A percentile compares a stretch with the other conserved stretches of the same genome.
phyloP scores from a whole-genome alignment of 495 filamentous ascomycete genomes.

The Tirmania nivea region DNA sequence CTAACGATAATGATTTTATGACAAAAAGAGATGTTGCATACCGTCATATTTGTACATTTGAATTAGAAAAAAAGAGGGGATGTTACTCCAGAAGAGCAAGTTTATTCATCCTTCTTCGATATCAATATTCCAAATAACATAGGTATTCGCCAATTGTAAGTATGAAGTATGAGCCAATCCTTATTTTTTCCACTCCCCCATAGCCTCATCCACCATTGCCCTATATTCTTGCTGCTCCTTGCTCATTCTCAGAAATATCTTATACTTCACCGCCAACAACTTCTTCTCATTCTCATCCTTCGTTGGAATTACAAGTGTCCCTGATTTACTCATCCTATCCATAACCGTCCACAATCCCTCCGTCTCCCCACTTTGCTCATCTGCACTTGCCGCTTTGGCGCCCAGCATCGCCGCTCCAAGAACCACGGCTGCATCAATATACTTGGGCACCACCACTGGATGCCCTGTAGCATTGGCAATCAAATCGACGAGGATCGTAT shows the following conservation, averaged over 20 bases:
- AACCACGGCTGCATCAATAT: slow-evolving; percentile 87
- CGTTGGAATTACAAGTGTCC: slow-evolving; percentile 55
- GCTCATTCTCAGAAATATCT: slow-evolving; percentile 58
- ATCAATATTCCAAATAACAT: too few species aligned
- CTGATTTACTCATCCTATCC: slow-evolving; percentile 89
- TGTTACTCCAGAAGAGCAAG: too few species aligned
- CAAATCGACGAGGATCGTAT: slow-evolving; percentile 69
- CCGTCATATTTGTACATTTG: too few species aligned
- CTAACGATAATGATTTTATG: too few species aligned
- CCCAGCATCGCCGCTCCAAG: slow-evolving; percentile 94
- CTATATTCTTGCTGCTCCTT: slow-evolving; percentile 54
- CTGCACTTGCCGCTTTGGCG: slow-evolving; percentile 71
- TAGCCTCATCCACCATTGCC: slow-evolving; percentile 40
- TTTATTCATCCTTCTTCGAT: too few species aligned
- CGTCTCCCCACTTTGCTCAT: slow-evolving; percentile 43
- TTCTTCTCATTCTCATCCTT: slow-evolving; percentile 50
- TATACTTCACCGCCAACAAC: slow-evolving; percentile 66
- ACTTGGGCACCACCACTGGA: slow-evolving; percentile 77
- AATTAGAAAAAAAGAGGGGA: too few species aligned
- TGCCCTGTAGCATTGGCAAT: slow-evolving; percentile 77
- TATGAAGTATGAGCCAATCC: slow-evolving; percentile 1
- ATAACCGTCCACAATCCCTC: slow-evolving; percentile 89
- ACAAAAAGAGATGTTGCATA: too few species aligned
- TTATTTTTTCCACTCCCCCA: slow-evolving; percentile 27
- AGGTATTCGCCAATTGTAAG: too few species aligned